Percentiles rank a stretch among this genome's conserved stretches.
Evolutionary conservation across 768 basidiomycete genomes (phyloP).

Genomic region (Mycena capillaripes): DNA sequence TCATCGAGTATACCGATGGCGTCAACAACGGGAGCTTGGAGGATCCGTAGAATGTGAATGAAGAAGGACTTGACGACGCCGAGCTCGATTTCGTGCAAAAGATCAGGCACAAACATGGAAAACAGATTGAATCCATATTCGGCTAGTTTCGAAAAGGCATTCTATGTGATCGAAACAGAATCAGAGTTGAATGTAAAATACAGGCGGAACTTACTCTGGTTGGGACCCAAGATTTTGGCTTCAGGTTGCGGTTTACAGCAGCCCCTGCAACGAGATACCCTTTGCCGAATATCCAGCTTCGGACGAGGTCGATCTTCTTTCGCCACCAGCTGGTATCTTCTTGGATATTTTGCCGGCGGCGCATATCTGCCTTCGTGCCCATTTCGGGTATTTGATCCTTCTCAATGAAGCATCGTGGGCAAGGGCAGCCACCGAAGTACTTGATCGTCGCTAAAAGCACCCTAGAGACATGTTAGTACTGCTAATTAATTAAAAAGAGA

Average conservation of each 20-base stretch:
- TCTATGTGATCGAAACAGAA: conserved; percentile 40
- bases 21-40: conserved; percentile 38
- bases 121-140: conserved; percentile 43
- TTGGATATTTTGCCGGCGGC: not conserved
- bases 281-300: conserved; percentile 12
- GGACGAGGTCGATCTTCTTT: not conserved
- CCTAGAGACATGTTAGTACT: conserved; percentile 12
- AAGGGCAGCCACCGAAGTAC: conserved; percentile 33
- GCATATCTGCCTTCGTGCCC: conserved; percentile 37
- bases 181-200: too few relatives aligned
- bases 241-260: not conserved
- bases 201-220: not conserved
- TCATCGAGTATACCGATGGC: conserved; percentile 40
- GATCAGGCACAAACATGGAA: conserved; percentile 48
- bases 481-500: not conserved
- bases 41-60: conserved; percentile 50
- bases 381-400: conserved; percentile 32
- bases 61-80: conserved; percentile 55
- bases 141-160: conserved; percentile 45
- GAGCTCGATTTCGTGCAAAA: conserved; percentile 57
- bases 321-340: conserved; percentile 4
- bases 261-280: not conserved
- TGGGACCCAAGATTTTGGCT: conserved; percentile 19
- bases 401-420: conserved; percentile 40
- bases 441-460: conserved; percentile 33